These are phyloP conservation scores for Hippophae tibetana DNA, from an alignment of 306 rosid species.

Conservation along the genomic window DNA sequence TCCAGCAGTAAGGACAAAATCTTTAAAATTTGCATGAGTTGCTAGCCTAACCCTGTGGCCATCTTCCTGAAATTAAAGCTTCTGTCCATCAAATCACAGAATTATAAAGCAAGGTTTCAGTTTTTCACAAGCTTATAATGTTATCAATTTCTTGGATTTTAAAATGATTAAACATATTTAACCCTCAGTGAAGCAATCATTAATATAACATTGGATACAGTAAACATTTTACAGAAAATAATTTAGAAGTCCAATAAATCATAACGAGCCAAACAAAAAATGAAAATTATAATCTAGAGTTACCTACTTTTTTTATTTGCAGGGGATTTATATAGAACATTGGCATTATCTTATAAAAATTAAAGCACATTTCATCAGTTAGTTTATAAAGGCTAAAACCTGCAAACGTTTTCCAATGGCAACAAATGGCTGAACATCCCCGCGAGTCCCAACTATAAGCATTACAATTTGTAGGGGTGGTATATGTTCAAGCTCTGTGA, in stretches of 20 bases:
- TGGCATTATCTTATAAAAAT: no score
- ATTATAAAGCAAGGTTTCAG: constrained; percentile 7
- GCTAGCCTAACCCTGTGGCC: constrained; percentile 96
- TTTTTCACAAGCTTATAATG: constrained; percentile 3
- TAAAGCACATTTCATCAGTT: not conserved
- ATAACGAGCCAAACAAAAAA: no score
- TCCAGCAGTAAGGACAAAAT: constrained; percentile 71
- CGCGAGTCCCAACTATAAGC: constrained; percentile 90
- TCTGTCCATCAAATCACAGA: constrained; percentile 16
- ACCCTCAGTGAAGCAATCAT: not conserved
- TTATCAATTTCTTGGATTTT: not conserved
- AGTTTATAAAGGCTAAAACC: constrained; percentile 33
- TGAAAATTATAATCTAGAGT: no score
- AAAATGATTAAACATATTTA: not conserved
- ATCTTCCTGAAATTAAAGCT: constrained; percentile 50
- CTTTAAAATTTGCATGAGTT: constrained; percentile 85
- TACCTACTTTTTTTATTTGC: no score
- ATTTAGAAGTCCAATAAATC: no score
- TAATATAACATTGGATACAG: no score
- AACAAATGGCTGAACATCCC: constrained; percentile 94
- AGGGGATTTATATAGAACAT: no score
- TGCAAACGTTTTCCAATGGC: constrained; percentile 86
- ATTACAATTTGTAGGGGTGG: constrained; percentile 71
- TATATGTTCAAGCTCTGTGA: constrained; percentile 22
- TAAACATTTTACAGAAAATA: no score